These are phyloP conservation scores for Blastocystis sp. DNA, from an alignment of 352 stramenopile genomes.

Conservation along the genomic window DNA sequence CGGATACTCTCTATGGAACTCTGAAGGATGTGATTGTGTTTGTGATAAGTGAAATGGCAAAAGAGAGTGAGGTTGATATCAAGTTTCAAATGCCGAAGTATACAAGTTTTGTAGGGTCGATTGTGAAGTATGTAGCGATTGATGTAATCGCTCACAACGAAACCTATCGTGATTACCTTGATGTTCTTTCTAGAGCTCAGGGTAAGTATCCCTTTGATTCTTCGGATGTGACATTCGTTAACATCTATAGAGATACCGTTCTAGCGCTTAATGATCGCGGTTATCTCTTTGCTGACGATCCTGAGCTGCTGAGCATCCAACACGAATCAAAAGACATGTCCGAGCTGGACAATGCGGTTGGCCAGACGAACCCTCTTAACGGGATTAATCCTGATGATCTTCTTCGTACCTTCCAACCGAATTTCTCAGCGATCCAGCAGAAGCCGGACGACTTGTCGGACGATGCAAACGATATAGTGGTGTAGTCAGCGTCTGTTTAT, in stretches of 20 bases:
- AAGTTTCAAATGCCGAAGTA: slow-evolving; percentile 48
- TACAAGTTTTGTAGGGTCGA: slow-evolving; percentile 37
- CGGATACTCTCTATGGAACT: slow-evolving; percentile 17
- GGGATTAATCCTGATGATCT: neutral
- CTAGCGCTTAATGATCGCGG: neutral
- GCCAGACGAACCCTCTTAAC: neutral
- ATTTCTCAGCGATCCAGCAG: neutral
- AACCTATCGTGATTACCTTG: slow-evolving; percentile 10
- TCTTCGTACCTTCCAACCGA: neutral
- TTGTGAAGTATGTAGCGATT: slow-evolving; percentile 15
- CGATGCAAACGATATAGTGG: neutral
- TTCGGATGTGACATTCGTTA: neutral
- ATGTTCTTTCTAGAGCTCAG: neutral
- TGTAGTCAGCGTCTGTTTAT: neutral
- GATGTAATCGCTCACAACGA: slow-evolving; percentile 17
- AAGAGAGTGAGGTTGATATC: neutral
- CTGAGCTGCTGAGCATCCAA: neutral
- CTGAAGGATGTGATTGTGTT: slow-evolving; percentile 58
- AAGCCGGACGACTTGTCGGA: neutral
- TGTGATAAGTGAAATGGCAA: slow-evolving; percentile 43
- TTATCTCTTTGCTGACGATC: slow-evolving; percentile 48
- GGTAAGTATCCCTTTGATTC: slow-evolving; percentile 27
- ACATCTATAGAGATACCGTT: slow-evolving; percentile 38
- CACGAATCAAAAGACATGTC: neutral
- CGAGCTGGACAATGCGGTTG: neutral